Evolutionary conservation across 345 rosid species (phyloP), one percentile per base, ranked within the genome.

Genomic region (Pugionium cornutum): DNA sequence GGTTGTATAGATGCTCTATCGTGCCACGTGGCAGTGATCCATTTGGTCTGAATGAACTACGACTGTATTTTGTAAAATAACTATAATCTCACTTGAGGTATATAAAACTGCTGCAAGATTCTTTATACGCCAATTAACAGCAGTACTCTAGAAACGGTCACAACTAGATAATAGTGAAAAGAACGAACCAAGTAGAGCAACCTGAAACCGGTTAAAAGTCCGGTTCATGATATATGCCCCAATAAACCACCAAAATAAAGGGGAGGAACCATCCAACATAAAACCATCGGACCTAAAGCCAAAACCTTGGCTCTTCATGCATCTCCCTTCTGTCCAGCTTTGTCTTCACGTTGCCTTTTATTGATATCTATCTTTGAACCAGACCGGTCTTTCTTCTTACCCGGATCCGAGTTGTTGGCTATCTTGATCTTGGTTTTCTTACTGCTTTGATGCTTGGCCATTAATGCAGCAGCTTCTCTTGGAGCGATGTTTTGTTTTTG

Each of bases 21-120:
- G 36, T 79, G 80, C 78, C 86, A 86, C 18, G 18, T 18, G 18
- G n/a, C n/a, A n/a, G n/a, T n/a, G n/a, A n/a, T n/a, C n/a, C n/a
- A n/a, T n/a, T n/a, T n/a, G n/a, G 18, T 18, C 18, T 18, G 18
- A 18, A 18, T 18, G 18, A 18, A 18, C 18, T 18, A 18, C 18
- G 18, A 0, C 18, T 18, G 18, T 18, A 18, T 18, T 18, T 0
- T 18, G 18, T 18, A 18, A 18, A 18, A 18, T 18, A 18, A 18
- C 18, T 18, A 18, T 46, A 9, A 53, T 53, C 52, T 52, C 33
- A 41, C 4, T 52, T 3, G 54, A 45, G 29, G 63, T 56, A 5
- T 1, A 31, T 10, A 45, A 60, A 69, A 7, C 46, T 69, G 46
- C 66, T 40, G 31, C 58, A 49, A 69, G 44, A 59, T 67, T 49